Evolutionary conservation across 2,329 filamentous ascomycete species (phyloP).

Genomic region (Polytolypa hystricis): DNA sequence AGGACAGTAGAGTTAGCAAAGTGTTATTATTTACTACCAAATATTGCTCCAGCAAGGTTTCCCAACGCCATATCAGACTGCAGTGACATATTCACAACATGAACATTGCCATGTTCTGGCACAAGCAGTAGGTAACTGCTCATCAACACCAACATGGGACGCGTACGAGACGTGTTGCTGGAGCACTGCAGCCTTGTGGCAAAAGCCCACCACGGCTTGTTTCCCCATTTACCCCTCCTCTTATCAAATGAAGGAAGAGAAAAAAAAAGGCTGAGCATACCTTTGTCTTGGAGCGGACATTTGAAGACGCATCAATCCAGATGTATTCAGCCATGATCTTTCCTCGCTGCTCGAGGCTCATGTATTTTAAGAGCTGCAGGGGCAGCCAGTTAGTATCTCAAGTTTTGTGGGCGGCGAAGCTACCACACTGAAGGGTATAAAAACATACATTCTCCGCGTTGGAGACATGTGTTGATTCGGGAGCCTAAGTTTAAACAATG

Average conservation of each 20-base stretch:
- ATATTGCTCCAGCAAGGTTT: too few species aligned
- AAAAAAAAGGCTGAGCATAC: conserved; percentile 47
- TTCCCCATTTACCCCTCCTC: neutral
- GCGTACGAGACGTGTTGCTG: too few species aligned
- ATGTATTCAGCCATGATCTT: conserved; percentile 88
- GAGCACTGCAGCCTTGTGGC: too few species aligned
- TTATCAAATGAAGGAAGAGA: neutral
- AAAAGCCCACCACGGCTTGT: too few species aligned
- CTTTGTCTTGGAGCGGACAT: conserved; percentile 88
- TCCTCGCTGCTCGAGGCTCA: conserved; percentile 81
- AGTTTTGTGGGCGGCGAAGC: neutral
- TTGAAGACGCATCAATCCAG: conserved; percentile 80
- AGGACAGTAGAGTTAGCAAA: neutral
- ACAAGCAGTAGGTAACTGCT: too few species aligned
- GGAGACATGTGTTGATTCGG: conserved; percentile 34
- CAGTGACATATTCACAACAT: too few species aligned
- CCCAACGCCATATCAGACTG: too few species aligned
- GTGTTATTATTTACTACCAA: too few species aligned
- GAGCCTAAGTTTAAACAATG: conserved; percentile 19
- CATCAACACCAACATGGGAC: too few species aligned
- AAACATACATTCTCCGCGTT: conserved; percentile 37
- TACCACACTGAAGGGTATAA: conserved; percentile 9
- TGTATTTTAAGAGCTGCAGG: conserved; percentile 55
- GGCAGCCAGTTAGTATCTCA: conserved; percentile 12
- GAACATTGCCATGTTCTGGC: too few species aligned